These are phyloP conservation scores for Erigeron philadelphicus DNA, from an alignment of 140 eudicot genomes.

Conservation along the genomic window DNA sequence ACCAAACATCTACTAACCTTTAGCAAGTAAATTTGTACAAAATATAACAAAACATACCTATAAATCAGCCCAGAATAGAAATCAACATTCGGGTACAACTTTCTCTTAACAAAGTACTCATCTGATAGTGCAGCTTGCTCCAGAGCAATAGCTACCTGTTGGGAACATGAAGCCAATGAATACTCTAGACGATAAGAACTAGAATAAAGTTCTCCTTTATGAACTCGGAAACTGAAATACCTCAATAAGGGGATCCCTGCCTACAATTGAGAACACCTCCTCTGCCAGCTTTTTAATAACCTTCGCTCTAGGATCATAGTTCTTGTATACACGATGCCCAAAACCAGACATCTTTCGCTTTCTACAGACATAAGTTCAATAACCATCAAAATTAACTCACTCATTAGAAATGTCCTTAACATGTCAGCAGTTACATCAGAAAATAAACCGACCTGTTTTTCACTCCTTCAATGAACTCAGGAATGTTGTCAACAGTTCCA, in stretches of 20 bases:
- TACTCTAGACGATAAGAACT: background rate
- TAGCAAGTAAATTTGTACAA: background rate
- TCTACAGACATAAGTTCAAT: slow-evolving; percentile 34
- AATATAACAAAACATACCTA: slow-evolving; percentile 41
- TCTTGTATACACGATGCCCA: slow-evolving; percentile 98
- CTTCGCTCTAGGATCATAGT: slow-evolving; percentile 96
- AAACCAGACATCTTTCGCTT: slow-evolving; percentile 98
- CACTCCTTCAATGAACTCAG: slow-evolving; percentile 97
- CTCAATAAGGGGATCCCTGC: slow-evolving; percentile 99
- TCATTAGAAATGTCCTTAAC: background rate
- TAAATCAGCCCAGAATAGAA: slow-evolving; percentile 94
- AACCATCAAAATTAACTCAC: background rate
- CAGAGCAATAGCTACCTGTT: slow-evolving; percentile 92
- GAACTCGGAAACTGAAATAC: slow-evolving; percentile 28
- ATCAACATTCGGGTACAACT: slow-evolving; percentile 98
- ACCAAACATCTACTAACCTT: background rate
- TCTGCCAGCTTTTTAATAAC: slow-evolving; percentile 92
- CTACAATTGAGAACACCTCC: slow-evolving; percentile 95
- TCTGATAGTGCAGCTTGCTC: slow-evolving; percentile 97
- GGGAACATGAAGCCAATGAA: background rate
- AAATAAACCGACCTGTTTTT: slow-evolving; percentile 61
- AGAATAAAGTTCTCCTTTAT: background rate
- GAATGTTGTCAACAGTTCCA: slow-evolving; percentile 83
- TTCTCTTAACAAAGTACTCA: slow-evolving; percentile 83
- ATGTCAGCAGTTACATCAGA: slow-evolving; percentile 10